Base-by-base conservation (phyloP, 768 basidiomycete species). In the Termitomyces sp. region DNA sequence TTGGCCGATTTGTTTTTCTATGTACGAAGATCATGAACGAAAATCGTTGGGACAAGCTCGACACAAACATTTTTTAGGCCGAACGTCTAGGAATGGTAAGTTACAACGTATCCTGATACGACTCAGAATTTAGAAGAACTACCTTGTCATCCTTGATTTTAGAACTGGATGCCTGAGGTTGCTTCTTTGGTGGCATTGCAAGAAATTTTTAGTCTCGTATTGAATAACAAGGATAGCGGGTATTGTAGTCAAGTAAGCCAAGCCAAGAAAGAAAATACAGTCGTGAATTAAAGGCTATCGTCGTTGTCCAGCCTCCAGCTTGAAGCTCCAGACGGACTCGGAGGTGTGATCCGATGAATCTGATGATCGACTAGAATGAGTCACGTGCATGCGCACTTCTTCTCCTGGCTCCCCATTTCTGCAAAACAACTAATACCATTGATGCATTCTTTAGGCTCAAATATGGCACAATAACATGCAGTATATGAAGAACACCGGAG, bases 1-100 rank as follows among this genome's bases (percentile, higher is more conserved):
- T 89, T 97, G 66, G 92, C 75, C 2, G 94, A 95, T 77, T 93
- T 95, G 70, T 94, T 95, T 92, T 95, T 95, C 90, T 92, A 69
- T 47, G 47, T 40, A 58, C 55, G 26, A 39, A 34, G n/a, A 36
- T 62, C 39, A 60, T 64, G 50, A 50, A 55, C 2, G 46, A 20
- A 10, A 53, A 62, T 58, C 42, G 44, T 40, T 4, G n/a, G 14
- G 7, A 47, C 7, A 33, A 33, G 13, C 30, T 13, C 26, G 18
- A 56, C 60, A 43, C 50, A 13, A 34, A 67, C 66, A 30, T 67
- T 67, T 64, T 67, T 67, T 30, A 67, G 45, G 27, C 66, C 66
- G 42, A 67, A 67, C 1, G 66, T 67, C 66, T 67, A 51, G 12
- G 48, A 45, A 39, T 12, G 37, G 18, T 20, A 24, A 55, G 55